These are phyloP conservation scores for Fusarium bulbicola DNA, from an alignment of 2,329 filamentous ascomycete species.

Conservation along the genomic window DNA sequence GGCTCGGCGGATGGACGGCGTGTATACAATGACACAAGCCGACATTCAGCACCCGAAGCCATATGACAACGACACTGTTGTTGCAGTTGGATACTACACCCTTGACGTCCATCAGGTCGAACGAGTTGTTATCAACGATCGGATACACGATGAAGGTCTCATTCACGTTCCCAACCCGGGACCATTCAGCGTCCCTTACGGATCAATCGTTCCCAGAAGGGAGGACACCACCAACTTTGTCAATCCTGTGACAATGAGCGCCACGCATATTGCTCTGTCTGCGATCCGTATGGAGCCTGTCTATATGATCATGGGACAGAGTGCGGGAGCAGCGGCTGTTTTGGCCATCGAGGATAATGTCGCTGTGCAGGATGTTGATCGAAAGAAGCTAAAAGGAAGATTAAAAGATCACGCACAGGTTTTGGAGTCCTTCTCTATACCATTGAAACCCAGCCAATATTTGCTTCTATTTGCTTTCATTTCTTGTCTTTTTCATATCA, in stretches of 20 bases:
- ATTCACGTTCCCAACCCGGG: constrained; percentile 14
- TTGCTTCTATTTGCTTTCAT: background rate
- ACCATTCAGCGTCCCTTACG: constrained; percentile 17
- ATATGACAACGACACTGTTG: constrained; percentile 2
- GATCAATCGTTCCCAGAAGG: background rate
- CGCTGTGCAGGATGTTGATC: constrained; percentile 19
- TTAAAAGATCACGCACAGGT: constrained; percentile 11
- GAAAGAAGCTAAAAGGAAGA: background rate
- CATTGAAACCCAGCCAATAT: background rate
- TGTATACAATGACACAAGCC: constrained; percentile 22
- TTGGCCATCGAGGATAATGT: constrained; percentile 26
- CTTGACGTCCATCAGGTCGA: constrained; percentile 27
- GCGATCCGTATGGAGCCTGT: constrained; percentile 21
- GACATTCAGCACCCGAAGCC: constrained; percentile 12
- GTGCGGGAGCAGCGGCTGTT: constrained; percentile 19
- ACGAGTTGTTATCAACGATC: constrained; percentile 10
- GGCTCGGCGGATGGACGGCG: constrained; percentile 19
- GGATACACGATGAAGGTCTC: constrained; percentile 17
- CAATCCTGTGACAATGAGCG: constrained; percentile 17
- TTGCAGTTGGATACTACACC: constrained; percentile 21
- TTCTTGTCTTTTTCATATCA: background rate
- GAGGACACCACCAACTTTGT: constrained; percentile 19
- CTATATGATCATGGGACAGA: constrained; percentile 25
- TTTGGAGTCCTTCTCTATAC: background rate
- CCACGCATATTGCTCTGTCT: constrained; percentile 14